Evolutionary conservation across 2,329 filamentous ascomycete species (phyloP), one percentile per base, ranked within the genome.

Genomic region (Phoma sp.): DNA sequence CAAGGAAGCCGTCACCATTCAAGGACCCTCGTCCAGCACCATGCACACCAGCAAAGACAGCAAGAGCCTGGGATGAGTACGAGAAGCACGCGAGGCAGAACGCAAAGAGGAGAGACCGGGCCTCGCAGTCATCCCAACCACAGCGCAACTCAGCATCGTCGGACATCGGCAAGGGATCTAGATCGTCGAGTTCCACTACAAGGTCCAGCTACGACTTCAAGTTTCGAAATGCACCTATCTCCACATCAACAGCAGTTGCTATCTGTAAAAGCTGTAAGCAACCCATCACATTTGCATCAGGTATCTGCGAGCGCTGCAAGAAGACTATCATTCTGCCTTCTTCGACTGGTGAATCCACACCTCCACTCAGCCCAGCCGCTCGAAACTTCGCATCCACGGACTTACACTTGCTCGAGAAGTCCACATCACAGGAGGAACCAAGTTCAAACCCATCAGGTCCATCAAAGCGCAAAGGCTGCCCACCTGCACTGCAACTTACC

Each of bases 61-160:
- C 64, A 26, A 63, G 68, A 46, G 38, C 70, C n/a, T 74, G 69
- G 71, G 71, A 75, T 28, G 66, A 71, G 46, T 72, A 71, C 33
- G 72, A 74, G 50, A 68, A 53, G 51, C 58, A 59, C 32, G 71
- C 71, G 9, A 48, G 68, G 14, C 69, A 73, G 45, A 70, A 68
- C 34, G 69, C 64, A 48, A 71, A 48, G 49, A 64, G 56, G 52
- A 65, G 71, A 53, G 68, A 74, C 10, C 56, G 40, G 11, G 55
- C 52, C 32, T 60, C 55, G 7, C 57, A 58, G 23, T 33, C 53
- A 12, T 42, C 51, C 18, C 58, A 56, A 38, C 57, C 62, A 5
- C 59, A 64, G 23, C 58, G 61, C 42, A 59, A 52, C 60, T 66
- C 46, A 60, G 55, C 54, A 40, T 59, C 64, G 2, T 54, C 51